phyloP scores from a whole-genome alignment of 208 protist genomes.

The Leishmania amazonensis region DNA sequence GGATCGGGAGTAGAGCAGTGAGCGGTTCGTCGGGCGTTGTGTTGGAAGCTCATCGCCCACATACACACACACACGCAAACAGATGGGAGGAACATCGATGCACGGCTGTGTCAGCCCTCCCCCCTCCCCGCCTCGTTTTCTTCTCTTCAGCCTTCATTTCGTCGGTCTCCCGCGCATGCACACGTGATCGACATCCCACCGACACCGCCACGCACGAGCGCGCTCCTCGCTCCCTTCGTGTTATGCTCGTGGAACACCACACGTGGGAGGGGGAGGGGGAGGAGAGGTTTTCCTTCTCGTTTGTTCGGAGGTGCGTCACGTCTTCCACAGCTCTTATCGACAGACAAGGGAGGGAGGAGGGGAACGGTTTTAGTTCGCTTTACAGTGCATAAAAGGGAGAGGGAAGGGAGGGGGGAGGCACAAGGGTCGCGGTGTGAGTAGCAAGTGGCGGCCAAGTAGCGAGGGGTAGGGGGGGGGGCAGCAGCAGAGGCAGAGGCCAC shows the following conservation, averaged over 20 bases:
- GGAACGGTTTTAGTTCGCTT: background rate
- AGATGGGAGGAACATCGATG: background rate
- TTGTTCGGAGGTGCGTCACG: background rate
- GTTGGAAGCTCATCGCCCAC: background rate
- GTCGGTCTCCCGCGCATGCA: background rate
- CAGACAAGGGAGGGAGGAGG: background rate
- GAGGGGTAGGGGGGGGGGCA: background rate
- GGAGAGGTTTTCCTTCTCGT: background rate
- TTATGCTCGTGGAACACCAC: background rate
- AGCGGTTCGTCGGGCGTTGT: background rate
- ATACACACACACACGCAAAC: background rate
- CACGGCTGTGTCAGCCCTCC: background rate
- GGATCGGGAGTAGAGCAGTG: slow-evolving; percentile 5
- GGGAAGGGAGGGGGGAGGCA: background rate
- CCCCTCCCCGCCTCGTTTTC: no score
- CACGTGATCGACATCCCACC: background rate
- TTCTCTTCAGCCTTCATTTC: background rate
- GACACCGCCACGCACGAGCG: background rate
- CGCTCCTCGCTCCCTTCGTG: background rate
- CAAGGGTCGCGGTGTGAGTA: background rate
- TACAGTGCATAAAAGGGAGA: background rate
- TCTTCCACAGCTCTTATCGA: background rate
- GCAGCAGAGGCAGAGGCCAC: background rate
- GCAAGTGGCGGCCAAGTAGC: background rate
- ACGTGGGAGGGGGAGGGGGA: no score